These are phyloP conservation scores for Neofusicoccum cordaticola DNA, from an alignment of 2,329 filamentous ascomycete species.

Conservation along the genomic window DNA sequence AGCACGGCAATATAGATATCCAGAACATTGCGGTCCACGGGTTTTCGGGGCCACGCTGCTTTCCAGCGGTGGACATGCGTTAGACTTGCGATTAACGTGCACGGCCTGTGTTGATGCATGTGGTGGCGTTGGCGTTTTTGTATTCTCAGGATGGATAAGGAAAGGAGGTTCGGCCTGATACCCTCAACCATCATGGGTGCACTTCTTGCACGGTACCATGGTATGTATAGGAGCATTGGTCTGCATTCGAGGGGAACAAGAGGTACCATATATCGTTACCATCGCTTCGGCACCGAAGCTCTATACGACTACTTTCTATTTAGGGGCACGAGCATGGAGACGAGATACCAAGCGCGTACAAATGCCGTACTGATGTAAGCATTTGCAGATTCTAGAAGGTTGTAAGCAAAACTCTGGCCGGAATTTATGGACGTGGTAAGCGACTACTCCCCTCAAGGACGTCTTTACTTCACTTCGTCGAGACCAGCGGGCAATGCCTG, in stretches of 20 bases:
- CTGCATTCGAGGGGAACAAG: neutral
- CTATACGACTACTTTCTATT: too few relatives aligned
- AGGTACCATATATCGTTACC: neutral
- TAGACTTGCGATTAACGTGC: slow-evolving; percentile 28
- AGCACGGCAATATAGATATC: slow-evolving; percentile 80
- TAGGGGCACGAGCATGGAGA: too few relatives aligned
- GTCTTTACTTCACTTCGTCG: too few relatives aligned
- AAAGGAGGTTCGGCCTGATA: neutral
- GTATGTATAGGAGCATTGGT: neutral
- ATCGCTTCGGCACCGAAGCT: too few relatives aligned
- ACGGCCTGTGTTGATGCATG: neutral
- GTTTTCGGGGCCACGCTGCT: slow-evolving; percentile 81
- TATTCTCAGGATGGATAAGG: neutral
- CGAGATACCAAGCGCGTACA: too few relatives aligned
- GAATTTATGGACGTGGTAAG: too few relatives aligned
- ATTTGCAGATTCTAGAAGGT: too few relatives aligned
- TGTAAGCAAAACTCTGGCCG: too few relatives aligned
- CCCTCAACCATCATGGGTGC: neutral
- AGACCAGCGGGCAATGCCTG: too few relatives aligned
- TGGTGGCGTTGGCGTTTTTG: neutral
- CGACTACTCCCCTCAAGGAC: too few relatives aligned
- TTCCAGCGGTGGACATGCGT: slow-evolving; percentile 65
- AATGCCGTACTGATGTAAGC: too few relatives aligned
- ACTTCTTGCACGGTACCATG: neutral
- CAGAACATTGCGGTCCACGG: slow-evolving; percentile 81